Base-by-base conservation (phyloP, 2,329 filamentous ascomycete genomes). In the Fusarium camptoceras region DNA sequence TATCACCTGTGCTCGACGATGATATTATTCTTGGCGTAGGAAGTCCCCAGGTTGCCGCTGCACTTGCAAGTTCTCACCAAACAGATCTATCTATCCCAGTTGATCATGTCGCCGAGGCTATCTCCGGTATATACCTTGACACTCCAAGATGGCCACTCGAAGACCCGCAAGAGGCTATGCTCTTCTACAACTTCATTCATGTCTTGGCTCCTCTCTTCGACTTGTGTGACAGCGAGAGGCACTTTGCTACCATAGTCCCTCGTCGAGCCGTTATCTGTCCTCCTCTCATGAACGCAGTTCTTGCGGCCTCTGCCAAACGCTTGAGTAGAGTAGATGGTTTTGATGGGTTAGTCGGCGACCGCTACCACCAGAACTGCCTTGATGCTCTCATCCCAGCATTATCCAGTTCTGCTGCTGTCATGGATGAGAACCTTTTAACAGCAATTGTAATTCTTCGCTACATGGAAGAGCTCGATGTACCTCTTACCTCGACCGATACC, bases 401-500 rank as follows among this genome's bases (percentile, higher is more conserved):
- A 6, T 74, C 72, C 2, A 75, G 70, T 20, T 70, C 75, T 9
- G 68, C 66, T 0, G 72, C 75, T 1, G 65, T 74, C 6, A 71
- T 76, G 50, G 76, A 78, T 49, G 76, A 78, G 27, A 78, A 78
- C 16, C 58, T 78, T 8, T 37, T 77, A 8, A 73, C 76, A 1
- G 76, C 75, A 3, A 75, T 78, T 20, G 74, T 78, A 12, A 75
- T 78, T 22, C 74, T 78, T 9, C 75, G 76, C 3, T 76, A 71
- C 10, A 75, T 76, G 64, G 76, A 78, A 50, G 76, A 78, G 28
- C 58, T 78, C 4, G 71, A 75, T 10, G 68, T 75, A 15, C 71
- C 72, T 5, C 59, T 68, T 8, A 64, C 64, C 27, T 72, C 66
- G 6, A 37, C 67, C 12, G 66, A 63, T 1, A 46, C 56, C 0